Conservation (phyloP, 2,329 filamentous ascomycete genomes). For the Xylariaceae sp. region DNA sequence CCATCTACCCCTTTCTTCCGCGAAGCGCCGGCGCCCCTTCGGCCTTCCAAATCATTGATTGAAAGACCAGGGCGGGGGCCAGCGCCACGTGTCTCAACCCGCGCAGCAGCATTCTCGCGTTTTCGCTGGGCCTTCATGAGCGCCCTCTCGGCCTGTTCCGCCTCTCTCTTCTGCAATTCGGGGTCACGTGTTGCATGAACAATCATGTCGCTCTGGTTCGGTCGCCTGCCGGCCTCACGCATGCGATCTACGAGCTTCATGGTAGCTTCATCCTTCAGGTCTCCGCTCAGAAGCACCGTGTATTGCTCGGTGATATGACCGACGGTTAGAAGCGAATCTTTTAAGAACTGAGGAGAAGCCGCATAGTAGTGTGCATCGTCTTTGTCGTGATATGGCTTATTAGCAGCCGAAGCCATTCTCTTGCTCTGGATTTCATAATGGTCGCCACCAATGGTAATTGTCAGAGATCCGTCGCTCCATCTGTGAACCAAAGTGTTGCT, state of each 20-base stretch:
- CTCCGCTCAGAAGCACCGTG: conserved; percentile 60
- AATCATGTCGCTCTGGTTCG: conserved; percentile 56
- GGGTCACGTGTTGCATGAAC: conserved; percentile 68
- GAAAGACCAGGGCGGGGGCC: conserved; percentile 51
- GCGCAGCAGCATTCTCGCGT: conserved; percentile 61
- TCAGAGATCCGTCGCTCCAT: conserved; percentile 76
- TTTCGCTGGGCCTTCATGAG: conserved; percentile 60
- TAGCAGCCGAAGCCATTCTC: conserved; percentile 55
- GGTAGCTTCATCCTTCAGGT: conserved; percentile 65
- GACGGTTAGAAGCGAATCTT: conserved; percentile 64
- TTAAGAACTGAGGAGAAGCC: conserved; percentile 62
- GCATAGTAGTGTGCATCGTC: conserved; percentile 73
- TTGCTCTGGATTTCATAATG: conserved; percentile 73
- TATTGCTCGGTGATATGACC: conserved; percentile 72
- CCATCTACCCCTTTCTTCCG: conserved; percentile 51
- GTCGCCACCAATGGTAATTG: conserved; percentile 66
- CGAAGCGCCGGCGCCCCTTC: conserved; percentile 42
- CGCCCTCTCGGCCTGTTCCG: conserved; percentile 70
- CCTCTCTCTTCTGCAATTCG: conserved; percentile 66
- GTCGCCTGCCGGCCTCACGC: conserved; percentile 51
- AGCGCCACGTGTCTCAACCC: conserved; percentile 53
- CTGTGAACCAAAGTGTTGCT: conserved; percentile 70
- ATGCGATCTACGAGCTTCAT: conserved; percentile 62
- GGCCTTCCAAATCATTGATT: conserved; percentile 61
- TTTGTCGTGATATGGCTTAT: conserved; percentile 58